Evolutionary conservation across 2,329 filamentous ascomycete species (phyloP).

Genomic region (Cytospora mali): DNA sequence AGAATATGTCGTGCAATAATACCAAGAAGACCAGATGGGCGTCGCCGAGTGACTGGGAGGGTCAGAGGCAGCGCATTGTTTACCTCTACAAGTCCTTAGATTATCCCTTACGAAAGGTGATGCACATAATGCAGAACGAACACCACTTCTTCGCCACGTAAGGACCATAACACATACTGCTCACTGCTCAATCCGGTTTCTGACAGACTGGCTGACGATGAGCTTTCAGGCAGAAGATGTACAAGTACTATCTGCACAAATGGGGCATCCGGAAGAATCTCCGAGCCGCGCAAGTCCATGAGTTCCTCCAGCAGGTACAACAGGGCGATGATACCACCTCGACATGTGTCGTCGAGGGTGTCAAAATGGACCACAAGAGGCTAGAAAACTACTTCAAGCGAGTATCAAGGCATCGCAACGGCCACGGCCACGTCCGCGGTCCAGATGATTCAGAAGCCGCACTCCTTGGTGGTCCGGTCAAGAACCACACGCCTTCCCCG

Average conservation of each 20-base stretch:
- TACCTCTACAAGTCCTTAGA: slow-evolving; percentile 31
- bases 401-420: background rate
- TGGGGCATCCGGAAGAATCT: slow-evolving; percentile 21
- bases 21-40: slow-evolving; percentile 12
- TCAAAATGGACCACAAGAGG: slow-evolving; percentile 12
- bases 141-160: slow-evolving; percentile 32
- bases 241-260: slow-evolving; percentile 17
- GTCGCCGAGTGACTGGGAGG: slow-evolving; percentile 28
- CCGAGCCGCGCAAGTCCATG: slow-evolving; percentile 11
- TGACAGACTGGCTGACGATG: background rate
- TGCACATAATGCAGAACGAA: slow-evolving; percentile 29
- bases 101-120: slow-evolving; percentile 31
- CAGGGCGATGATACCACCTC: background rate
- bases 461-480: background rate
- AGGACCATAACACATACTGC: background rate
- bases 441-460: background rate
- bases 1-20: background rate
- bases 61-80: slow-evolving; percentile 28
- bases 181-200: background rate
- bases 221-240: slow-evolving; percentile 13
- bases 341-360: background rate
- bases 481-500: background rate
- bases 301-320: slow-evolving; percentile 11
- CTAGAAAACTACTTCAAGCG: slow-evolving; percentile 11
- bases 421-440: background rate